Evolutionary conservation across 768 basidiomycete species (phyloP).

Genomic region (Tylopilus sp.): DNA sequence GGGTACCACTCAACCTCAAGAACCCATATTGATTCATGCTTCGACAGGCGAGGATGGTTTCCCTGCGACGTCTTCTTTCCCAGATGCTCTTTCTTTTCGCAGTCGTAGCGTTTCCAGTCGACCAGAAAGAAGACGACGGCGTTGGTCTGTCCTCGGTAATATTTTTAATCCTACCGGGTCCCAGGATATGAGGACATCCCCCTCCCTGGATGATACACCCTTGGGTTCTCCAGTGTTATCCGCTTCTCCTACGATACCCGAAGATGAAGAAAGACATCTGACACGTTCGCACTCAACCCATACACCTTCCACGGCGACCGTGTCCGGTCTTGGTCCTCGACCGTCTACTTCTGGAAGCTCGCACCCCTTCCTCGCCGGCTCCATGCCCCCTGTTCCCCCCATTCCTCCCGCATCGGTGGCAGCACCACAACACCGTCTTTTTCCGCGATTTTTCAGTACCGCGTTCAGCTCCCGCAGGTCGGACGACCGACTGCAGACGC

Average conservation of each 20-base stretch:
- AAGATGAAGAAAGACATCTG: slow-evolving; percentile 18
- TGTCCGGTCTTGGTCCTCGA: slow-evolving; percentile 17
- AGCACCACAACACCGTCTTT: slow-evolving; percentile 54
- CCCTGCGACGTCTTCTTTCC: slow-evolving; percentile 44
- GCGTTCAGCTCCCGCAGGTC: slow-evolving; percentile 58
- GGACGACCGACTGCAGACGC: slow-evolving; percentile 47
- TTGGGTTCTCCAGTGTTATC: slow-evolving; percentile 17
- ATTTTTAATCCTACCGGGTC: slow-evolving; percentile 32
- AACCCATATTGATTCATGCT: slow-evolving; percentile 61
- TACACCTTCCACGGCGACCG: slow-evolving; percentile 11
- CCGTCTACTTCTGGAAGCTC: slow-evolving; percentile 36
- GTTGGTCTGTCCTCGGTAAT: slow-evolving; percentile 70
- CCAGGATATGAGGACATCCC: slow-evolving; percentile 26
- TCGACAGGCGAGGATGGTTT: slow-evolving; percentile 43
- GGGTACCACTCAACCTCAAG: slow-evolving; percentile 62
- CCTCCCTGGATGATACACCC: slow-evolving; percentile 22
- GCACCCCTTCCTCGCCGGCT: slow-evolving; percentile 21
- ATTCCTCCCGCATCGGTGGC: slow-evolving; percentile 30
- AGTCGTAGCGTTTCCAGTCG: slow-evolving; percentile 31
- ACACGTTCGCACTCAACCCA: slow-evolving; percentile 27
- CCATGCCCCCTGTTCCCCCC: slow-evolving; percentile 20
- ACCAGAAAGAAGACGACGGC: slow-evolving; percentile 47
- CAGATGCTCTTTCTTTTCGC: slow-evolving; percentile 38
- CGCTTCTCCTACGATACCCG: slow-evolving; percentile 19
- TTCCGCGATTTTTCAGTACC: slow-evolving; percentile 67